phyloP scores from a whole-genome alignment of 805 yeast species.

The Ogataea haglerorum region DNA sequence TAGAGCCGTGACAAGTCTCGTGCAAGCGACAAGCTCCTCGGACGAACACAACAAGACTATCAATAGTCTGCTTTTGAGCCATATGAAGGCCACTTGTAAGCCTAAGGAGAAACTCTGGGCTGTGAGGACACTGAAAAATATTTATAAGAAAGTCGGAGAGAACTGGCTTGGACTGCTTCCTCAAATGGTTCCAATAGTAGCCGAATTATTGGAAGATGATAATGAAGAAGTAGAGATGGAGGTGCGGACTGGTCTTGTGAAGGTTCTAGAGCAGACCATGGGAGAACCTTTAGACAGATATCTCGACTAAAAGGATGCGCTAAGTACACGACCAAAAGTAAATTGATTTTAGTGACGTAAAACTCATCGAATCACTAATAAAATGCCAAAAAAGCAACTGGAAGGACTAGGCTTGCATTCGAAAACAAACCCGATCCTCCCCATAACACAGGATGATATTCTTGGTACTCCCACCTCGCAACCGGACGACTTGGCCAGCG shows the following conservation, averaged over 20 bases:
- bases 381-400: constrained; percentile 21
- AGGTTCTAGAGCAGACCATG: constrained; percentile 84
- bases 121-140: constrained; percentile 67
- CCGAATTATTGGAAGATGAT: constrained; percentile 93
- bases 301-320: constrained; percentile 35
- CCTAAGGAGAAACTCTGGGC: constrained; percentile 75
- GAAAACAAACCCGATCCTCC: constrained; percentile 17
- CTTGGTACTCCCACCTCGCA: constrained; percentile 10
- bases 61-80: constrained; percentile 58
- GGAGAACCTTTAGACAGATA: constrained; percentile 94
- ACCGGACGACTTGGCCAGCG: constrained; percentile 24
- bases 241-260: constrained; percentile 85
- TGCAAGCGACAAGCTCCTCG: constrained; percentile 60
- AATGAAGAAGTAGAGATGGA: constrained; percentile 90
- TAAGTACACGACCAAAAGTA: neutral
- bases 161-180: constrained; percentile 90
- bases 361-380: neutral
- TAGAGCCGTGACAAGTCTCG: constrained; percentile 73
- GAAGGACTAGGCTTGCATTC: constrained; percentile 22
- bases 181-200: constrained; percentile 91
- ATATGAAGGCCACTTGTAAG: constrained; percentile 60
- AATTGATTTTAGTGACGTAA: constrained; percentile 5
- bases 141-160: constrained; percentile 91
- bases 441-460: constrained; percentile 23
- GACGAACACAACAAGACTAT: constrained; percentile 69